A percentile compares a stretch with the other conserved stretches of the same genome.
These are phyloP conservation scores for Monosporascus sp. DNA, from an alignment of 2,329 filamentous ascomycete genomes.

Conservation along the genomic window DNA sequence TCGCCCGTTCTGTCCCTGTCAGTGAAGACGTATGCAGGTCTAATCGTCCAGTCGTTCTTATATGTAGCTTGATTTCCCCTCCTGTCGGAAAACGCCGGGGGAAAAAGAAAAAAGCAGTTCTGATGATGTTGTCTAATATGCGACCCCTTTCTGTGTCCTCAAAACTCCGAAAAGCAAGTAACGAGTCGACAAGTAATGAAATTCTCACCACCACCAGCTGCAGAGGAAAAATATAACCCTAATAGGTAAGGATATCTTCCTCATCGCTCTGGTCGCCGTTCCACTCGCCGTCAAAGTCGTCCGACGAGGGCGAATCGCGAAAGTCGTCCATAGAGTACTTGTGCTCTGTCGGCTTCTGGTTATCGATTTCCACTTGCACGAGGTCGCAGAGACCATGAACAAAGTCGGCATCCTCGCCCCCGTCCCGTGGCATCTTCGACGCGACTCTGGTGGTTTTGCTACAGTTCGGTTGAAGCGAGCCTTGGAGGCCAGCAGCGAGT, in stretches of 20 bases:
- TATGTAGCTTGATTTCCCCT: too few relatives aligned
- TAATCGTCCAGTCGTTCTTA: too few relatives aligned
- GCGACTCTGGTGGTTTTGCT: conserved; percentile 8
- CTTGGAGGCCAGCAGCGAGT: conserved; percentile 14
- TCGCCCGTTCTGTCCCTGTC: too few relatives aligned
- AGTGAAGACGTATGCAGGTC: too few relatives aligned
- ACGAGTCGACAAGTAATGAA: too few relatives aligned
- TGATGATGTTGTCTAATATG: too few relatives aligned
- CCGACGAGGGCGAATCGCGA: conserved; percentile 41
- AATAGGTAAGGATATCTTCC: background rate
- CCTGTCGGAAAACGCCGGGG: too few relatives aligned
- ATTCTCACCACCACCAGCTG: too few relatives aligned
- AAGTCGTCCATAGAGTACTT: conserved; percentile 71
- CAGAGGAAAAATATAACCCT: background rate
- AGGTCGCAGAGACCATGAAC: conserved; percentile 67
- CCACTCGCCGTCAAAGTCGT: conserved; percentile 54
- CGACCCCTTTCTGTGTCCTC: too few relatives aligned
- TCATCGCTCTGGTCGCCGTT: conserved; percentile 34
- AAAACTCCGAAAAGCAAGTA: too few relatives aligned
- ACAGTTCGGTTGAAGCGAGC: conserved; percentile 8
- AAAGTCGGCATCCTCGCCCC: conserved; percentile 22
- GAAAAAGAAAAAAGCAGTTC: too few relatives aligned
- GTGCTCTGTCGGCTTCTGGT: conserved; percentile 65
- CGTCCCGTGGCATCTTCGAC: background rate
- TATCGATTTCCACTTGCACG: conserved; percentile 70